Percentiles rank a stretch among this genome's conserved stretches.
Conservation (phyloP, 2,329 filamentous ascomycete genomes). For the Venturia carpophila region DNA sequence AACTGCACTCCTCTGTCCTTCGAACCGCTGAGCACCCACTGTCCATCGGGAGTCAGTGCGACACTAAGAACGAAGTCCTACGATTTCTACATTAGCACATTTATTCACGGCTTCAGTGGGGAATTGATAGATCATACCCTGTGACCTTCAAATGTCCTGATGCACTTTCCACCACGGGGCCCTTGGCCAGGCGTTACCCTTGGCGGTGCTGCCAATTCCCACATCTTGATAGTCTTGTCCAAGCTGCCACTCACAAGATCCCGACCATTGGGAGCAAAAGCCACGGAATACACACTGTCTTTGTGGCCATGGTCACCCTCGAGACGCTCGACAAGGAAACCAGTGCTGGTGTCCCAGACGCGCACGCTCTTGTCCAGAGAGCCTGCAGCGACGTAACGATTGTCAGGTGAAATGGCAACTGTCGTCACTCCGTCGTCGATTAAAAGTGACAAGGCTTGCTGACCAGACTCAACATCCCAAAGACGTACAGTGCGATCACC, state of each 20-base stretch:
- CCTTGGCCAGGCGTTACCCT: slow-evolving; percentile 56
- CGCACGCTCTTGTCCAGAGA: slow-evolving; percentile 96
- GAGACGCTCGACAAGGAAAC: slow-evolving; percentile 80
- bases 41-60: slow-evolving; percentile 84
- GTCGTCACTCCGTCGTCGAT: slow-evolving; percentile 98
- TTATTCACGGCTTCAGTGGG: not conserved
- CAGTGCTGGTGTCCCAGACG: slow-evolving; percentile 86
- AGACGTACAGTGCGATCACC: slow-evolving; percentile 90
- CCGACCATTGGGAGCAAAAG: slow-evolving; percentile 87
- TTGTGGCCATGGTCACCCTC: slow-evolving; percentile 93
- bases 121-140: slow-evolving; percentile 49
- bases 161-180: slow-evolving; percentile 81
- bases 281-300: slow-evolving; percentile 93
- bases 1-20: slow-evolving; percentile 98
- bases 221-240: slow-evolving; percentile 99
- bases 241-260: slow-evolving; percentile 90
- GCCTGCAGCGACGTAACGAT: slow-evolving; percentile 86
- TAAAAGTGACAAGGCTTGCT: slow-evolving; percentile 73
- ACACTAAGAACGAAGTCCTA: slow-evolving; percentile 96
- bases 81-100: slow-evolving; percentile 18
- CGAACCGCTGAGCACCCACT: slow-evolving; percentile 94
- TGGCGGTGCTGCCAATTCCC: slow-evolving; percentile 75
- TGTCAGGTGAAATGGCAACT: slow-evolving; percentile 93
- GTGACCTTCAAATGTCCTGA: slow-evolving; percentile 95
- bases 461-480: slow-evolving; percentile 86